phyloP scores from a whole-genome alignment of 768 basidiomycete species.

The Lentinula sp. region DNA sequence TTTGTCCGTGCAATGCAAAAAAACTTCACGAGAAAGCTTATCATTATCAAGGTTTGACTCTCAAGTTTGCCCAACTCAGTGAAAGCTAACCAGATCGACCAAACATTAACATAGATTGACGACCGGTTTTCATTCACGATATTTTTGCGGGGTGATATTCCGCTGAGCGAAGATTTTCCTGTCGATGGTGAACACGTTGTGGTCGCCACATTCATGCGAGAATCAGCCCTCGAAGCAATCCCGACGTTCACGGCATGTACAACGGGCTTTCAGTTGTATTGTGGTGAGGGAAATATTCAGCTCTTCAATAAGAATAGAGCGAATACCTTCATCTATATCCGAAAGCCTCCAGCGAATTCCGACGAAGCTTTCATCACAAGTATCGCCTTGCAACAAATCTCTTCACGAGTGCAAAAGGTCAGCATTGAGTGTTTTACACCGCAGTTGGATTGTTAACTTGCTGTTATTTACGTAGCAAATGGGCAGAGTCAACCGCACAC shows the following conservation, averaged over 20 bases:
- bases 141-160: conserved; percentile 54
- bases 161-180: conserved; percentile 50
- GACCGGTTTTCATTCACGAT: conserved; percentile 57
- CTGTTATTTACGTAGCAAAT: conserved; percentile 39
- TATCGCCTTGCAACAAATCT: conserved; percentile 61
- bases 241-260: conserved; percentile 47
- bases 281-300: conserved; percentile 49
- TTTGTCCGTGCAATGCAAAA: conserved; percentile 49
- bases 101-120: conserved; percentile 37
- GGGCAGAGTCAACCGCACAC: conserved; percentile 47
- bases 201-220: conserved; percentile 30
- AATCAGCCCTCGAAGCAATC: not conserved
- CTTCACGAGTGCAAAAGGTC: conserved; percentile 44
- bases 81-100: not conserved
- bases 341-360: conserved; percentile 38
- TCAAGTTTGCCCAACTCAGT: not conserved
- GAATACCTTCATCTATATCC: conserved; percentile 57
- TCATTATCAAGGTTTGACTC: conserved; percentile 46
- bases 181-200: conserved; percentile 54
- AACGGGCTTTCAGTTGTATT: conserved; percentile 49
- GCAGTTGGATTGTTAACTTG: not conserved
- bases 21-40: conserved; percentile 51
- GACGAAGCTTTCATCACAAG: conserved; percentile 46
- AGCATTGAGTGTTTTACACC: not conserved
- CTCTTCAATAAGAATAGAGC: conserved; percentile 46